These are phyloP conservation scores for Penicillium concentricum DNA, from an alignment of 2,329 filamentous ascomycete genomes.

Conservation along the genomic window DNA sequence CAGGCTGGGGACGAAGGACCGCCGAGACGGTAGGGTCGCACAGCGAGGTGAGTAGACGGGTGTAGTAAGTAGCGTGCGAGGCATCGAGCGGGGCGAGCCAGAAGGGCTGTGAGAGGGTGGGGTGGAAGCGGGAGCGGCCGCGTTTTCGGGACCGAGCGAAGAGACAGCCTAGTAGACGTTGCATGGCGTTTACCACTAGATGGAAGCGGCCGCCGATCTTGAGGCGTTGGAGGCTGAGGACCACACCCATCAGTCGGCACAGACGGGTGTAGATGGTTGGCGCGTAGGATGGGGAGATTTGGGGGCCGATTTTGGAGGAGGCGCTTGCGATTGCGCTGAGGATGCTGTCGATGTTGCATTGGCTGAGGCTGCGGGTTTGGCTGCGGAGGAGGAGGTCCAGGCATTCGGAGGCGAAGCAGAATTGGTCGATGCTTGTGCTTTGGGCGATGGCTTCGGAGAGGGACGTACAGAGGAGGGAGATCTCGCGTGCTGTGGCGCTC, in stretches of 20 bases:
- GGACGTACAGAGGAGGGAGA: conserved; percentile 38
- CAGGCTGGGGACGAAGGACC: conserved; percentile 42
- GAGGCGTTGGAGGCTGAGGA: conserved; percentile 58
- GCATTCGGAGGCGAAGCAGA: conserved; percentile 41
- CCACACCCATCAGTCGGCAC: conserved; percentile 52
- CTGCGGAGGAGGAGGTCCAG: conserved; percentile 41
- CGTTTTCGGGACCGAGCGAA: conserved; percentile 50
- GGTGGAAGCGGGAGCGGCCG: conserved; percentile 26
- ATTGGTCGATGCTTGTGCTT: conserved; percentile 38
- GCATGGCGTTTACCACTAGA: conserved; percentile 56
- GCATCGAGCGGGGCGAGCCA: conserved; percentile 39
- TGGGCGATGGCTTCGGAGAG: conserved; percentile 31
- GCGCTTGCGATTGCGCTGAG: conserved; percentile 39
- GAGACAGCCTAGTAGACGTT: conserved; percentile 55
- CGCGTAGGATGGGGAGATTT: conserved; percentile 32
- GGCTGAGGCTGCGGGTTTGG: conserved; percentile 43
- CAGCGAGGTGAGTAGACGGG: conserved; percentile 58
- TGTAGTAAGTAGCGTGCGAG: conserved; percentile 51
- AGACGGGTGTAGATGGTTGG: conserved; percentile 53
- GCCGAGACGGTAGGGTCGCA: conserved; percentile 61
- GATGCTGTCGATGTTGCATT: conserved; percentile 47
- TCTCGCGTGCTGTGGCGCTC: conserved; percentile 32
- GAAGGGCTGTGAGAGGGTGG: conserved; percentile 30
- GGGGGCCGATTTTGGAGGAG: conserved; percentile 36
- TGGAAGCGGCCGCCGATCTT: conserved; percentile 62